Conservation (phyloP, 176 grass and related monocot genomes). For the Neostapfia colusana region DNA sequence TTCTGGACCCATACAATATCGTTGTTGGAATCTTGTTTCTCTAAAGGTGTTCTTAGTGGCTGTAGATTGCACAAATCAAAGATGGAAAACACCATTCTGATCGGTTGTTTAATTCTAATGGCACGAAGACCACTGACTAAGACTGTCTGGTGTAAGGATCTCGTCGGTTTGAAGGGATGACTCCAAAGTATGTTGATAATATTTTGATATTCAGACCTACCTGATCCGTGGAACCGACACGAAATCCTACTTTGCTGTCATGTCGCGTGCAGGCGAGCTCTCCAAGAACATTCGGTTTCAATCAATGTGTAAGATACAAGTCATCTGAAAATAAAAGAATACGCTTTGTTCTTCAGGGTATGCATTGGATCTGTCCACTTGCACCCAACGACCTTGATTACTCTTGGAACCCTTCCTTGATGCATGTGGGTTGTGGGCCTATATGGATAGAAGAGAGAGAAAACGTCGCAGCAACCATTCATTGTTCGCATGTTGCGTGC, state of each 20-base stretch:
- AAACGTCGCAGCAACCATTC: not conserved
- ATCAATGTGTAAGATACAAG: not conserved
- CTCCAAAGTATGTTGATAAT: not conserved
- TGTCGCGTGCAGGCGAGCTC: not conserved
- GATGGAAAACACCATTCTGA: no score
- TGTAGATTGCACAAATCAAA: not conserved
- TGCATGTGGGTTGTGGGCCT: not conserved
- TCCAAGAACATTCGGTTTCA: not conserved
- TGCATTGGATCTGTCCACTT: not conserved
- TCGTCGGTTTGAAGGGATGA: not conserved
- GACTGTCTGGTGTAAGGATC: not conserved
- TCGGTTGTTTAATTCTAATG: not conserved
- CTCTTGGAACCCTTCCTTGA: not conserved
- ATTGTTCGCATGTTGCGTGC: not conserved
- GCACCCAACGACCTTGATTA: not conserved
- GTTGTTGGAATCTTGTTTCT: not conserved
- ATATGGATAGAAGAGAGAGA: not conserved
- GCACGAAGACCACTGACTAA: not conserved
- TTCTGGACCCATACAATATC: constrained; percentile 7
- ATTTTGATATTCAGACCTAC: no score
- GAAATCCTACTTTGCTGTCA: not conserved
- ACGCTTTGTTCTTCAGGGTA: not conserved
- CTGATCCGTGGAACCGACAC: not conserved
- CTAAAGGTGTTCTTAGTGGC: constrained; percentile 1
- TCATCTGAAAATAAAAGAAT: not conserved